Percentiles rank a stretch among this genome's conserved stretches.
Conservation (phyloP, 73 alveolate species). For the Paramecium tetraurelia region DNA sequence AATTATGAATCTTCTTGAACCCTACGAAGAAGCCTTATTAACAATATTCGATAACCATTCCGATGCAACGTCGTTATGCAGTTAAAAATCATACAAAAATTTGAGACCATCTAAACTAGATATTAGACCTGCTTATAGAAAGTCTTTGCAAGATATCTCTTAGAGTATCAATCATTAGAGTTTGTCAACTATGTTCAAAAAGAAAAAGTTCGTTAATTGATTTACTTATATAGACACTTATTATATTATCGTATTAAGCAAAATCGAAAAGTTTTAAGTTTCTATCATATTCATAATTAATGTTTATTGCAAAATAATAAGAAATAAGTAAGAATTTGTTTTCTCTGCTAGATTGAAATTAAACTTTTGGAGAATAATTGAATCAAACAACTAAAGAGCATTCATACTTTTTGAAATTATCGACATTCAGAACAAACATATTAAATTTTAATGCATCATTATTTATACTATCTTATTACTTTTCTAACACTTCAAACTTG, state of each 20-base stretch:
- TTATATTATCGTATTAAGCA: neutral
- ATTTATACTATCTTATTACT: neutral
- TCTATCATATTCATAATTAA: neutral
- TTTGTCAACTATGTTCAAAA: neutral
- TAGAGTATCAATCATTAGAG: neutral
- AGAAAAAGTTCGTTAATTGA: neutral
- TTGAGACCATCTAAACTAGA: conserved; percentile 1
- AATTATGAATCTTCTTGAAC: neutral
- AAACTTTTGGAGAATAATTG: neutral
- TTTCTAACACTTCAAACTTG: neutral
- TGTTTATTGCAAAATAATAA: too few relatives aligned
- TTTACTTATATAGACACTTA: neutral
- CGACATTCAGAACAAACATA: too few relatives aligned
- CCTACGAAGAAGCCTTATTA: neutral
- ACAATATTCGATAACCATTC: neutral
- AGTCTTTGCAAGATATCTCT: neutral
- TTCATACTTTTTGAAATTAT: too few relatives aligned
- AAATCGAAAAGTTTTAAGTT: neutral
- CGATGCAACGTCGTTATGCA: neutral
- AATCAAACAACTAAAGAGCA: too few relatives aligned
- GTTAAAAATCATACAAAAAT: conserved; percentile 11
- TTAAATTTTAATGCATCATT: too few relatives aligned
- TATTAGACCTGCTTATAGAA: neutral
- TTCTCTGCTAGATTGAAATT: neutral
- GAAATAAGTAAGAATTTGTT: neutral